phyloP scores from a whole-genome alignment of 2,329 filamentous ascomycete genomes.

The Nannizzia gypsea region DNA sequence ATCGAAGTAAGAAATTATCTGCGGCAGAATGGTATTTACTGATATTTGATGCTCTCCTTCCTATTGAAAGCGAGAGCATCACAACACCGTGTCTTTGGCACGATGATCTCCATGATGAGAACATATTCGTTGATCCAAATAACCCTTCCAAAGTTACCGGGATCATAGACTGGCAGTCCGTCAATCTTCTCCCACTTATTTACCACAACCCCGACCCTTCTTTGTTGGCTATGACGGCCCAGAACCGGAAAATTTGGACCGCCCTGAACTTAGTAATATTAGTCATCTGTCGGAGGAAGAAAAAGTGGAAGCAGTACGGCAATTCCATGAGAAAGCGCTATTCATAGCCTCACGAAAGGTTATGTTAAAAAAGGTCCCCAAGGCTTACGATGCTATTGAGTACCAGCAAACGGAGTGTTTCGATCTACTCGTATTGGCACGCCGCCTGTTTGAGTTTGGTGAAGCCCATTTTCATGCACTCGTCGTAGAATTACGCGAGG shows the following conservation, averaged over 20 bases:
- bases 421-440: slow-evolving; percentile 7
- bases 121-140: slow-evolving; percentile 24
- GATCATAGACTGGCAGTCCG: slow-evolving; percentile 26
- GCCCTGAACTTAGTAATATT: slow-evolving; percentile 5
- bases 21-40: neutral
- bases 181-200: slow-evolving; percentile 21
- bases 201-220: slow-evolving; percentile 20
- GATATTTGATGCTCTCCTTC: slow-evolving; percentile 5
- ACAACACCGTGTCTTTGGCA: slow-evolving; percentile 19
- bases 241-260: slow-evolving; percentile 17
- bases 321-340: slow-evolving; percentile 7
- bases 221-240: slow-evolving; percentile 21
- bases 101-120: slow-evolving; percentile 23
- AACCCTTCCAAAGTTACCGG: slow-evolving; percentile 19
- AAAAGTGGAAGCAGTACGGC: slow-evolving; percentile 3
- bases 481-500: slow-evolving; percentile 2
- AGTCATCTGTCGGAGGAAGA: slow-evolving; percentile 1
- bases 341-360: slow-evolving; percentile 9
- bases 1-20: slow-evolving; percentile 3
- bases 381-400: slow-evolving; percentile 6
- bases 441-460: slow-evolving; percentile 9
- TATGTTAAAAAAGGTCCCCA: slow-evolving; percentile 4
- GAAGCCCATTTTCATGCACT: slow-evolving; percentile 9
- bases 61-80: slow-evolving; percentile 1
- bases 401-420: slow-evolving; percentile 8